phyloP scores from a whole-genome alignment of 163 green algal genomes.

The Scenedesmus sp. region DNA sequence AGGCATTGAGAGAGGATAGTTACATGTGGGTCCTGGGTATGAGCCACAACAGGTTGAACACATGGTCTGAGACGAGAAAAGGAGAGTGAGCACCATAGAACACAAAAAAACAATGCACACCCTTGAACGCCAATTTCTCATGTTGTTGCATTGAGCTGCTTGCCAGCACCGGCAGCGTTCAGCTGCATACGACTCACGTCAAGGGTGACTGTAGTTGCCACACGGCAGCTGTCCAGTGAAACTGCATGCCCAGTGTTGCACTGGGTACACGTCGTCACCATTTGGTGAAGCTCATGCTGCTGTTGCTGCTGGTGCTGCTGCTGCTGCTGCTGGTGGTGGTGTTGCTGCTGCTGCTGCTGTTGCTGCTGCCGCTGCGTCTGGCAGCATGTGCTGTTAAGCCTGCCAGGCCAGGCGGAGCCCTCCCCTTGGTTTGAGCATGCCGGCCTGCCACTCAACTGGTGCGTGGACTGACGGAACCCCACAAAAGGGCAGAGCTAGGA shows the following conservation, averaged over 20 bases:
- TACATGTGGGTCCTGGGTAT: too few species aligned
- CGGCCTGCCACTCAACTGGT: slow-evolving; percentile 62
- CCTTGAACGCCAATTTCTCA: too few species aligned
- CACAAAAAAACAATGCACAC: too few species aligned
- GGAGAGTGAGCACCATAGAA: too few species aligned
- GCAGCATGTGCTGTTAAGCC: slow-evolving; percentile 63
- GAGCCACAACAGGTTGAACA: too few species aligned
- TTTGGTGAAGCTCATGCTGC: background rate
- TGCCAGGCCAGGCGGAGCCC: slow-evolving; percentile 40
- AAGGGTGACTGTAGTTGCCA: background rate
- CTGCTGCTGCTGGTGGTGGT: background rate
- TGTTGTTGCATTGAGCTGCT: too few species aligned
- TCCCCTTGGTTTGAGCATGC: slow-evolving; percentile 63
- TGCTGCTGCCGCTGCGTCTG: background rate
- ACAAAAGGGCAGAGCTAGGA: background rate
- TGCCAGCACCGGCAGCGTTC: too few species aligned
- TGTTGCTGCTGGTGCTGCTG: slow-evolving; percentile 13
- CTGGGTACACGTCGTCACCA: background rate
- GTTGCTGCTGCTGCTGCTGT: background rate
- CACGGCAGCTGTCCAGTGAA: background rate
- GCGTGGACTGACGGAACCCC: background rate
- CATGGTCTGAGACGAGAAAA: too few species aligned
- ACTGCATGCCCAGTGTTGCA: background rate
- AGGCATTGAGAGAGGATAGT: too few species aligned
- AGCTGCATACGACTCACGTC: too few species aligned